Conservation (phyloP, 495 filamentous ascomycete genomes). For the Astrothelium subdiscretum region DNA sequence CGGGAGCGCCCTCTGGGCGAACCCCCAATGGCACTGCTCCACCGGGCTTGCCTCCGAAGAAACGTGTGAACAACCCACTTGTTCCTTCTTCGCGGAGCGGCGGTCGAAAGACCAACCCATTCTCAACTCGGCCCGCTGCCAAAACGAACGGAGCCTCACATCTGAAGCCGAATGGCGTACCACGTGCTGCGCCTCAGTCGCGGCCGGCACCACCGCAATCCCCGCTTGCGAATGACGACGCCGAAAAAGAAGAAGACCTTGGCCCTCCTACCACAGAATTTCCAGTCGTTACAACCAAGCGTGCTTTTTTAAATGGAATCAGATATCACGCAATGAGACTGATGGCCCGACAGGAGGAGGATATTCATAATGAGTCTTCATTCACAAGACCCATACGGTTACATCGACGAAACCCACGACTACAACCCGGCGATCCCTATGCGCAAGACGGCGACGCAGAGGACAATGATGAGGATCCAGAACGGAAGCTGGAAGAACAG, state of each 20-base stretch:
- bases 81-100: background rate
- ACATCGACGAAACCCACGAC: constrained; percentile 79
- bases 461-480: constrained; percentile 46
- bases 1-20: constrained; percentile 33
- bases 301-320: constrained; percentile 62
- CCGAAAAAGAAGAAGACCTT: constrained; percentile 32
- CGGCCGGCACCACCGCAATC: constrained; percentile 6
- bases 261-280: constrained; percentile 42
- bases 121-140: background rate
- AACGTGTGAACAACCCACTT: background rate
- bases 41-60: constrained; percentile 17
- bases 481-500: constrained; percentile 59
- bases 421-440: constrained; percentile 40
- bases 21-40: constrained; percentile 27
- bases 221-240: constrained; percentile 11
- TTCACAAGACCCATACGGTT: constrained; percentile 81
- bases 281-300: constrained; percentile 70
- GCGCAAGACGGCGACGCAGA: constrained; percentile 33
- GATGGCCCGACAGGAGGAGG: constrained; percentile 15
- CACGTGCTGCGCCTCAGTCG: background rate
- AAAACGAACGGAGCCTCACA: background rate
- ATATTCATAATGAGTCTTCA: constrained; percentile 51
- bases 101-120: background rate
- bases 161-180: background rate
- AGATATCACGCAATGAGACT: constrained; percentile 81